phyloP scores from a whole-genome alignment of 371 early-diverging fungal genomes.

The Circinella umbellata region DNA sequence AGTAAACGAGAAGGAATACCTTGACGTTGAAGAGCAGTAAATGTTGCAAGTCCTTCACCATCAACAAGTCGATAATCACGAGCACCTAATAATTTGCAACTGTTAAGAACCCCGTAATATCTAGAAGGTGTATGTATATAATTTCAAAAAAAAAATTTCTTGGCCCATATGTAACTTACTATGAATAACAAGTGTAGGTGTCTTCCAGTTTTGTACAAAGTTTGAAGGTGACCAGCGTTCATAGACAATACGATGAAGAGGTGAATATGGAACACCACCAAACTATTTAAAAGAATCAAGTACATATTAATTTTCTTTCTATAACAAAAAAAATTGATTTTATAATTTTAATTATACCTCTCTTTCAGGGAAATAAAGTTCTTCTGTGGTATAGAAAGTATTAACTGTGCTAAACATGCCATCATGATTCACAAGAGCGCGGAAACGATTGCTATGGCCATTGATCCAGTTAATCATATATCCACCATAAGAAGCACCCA shows the following conservation, averaged over 20 bases:
- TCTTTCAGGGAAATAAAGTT: conserved; percentile 81
- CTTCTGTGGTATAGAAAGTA: conserved; percentile 79
- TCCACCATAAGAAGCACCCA: conserved; percentile 88
- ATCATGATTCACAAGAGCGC: conserved; percentile 82
- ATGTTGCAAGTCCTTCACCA: conserved; percentile 76
- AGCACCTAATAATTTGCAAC: conserved; percentile 24
- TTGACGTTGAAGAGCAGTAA: conserved; percentile 80
- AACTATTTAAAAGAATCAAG: conserved; percentile 32
- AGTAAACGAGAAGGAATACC: conserved; percentile 73
- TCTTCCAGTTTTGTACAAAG: conserved; percentile 77
- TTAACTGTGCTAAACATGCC: conserved; percentile 76
- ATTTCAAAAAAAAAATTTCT: background rate
- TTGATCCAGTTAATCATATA: conserved; percentile 85
- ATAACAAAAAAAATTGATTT: background rate
- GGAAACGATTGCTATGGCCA: conserved; percentile 64
- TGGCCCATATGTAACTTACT: conserved; percentile 37
- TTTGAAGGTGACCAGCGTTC: conserved; percentile 77
- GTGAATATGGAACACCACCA: conserved; percentile 71
- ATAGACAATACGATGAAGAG: conserved; percentile 57
- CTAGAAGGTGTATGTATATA: too few species aligned
- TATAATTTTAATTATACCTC: conserved; percentile 48
- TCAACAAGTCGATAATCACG: conserved; percentile 73
- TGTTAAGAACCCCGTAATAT: too few species aligned
- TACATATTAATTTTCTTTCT: background rate
- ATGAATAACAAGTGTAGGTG: conserved; percentile 83